Conservation (phyloP, 2,329 filamentous ascomycete genomes). For the Ophiostoma ulmi region DNA sequence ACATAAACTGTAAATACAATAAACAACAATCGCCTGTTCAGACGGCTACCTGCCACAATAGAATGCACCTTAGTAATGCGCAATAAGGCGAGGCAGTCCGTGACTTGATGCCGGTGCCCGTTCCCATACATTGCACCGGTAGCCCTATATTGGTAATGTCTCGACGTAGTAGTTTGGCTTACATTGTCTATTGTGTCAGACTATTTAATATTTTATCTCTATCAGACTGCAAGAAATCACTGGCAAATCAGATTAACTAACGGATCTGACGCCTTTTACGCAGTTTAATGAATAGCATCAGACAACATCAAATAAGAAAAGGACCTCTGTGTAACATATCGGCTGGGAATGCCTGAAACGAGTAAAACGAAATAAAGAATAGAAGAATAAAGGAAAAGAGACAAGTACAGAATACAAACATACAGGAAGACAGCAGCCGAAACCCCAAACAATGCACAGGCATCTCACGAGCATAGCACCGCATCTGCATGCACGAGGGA, state of each 20-base stretch:
- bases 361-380: not conserved
- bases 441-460: slow-evolving; percentile 8
- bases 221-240: not conserved
- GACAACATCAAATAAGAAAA: not conserved
- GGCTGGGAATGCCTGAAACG: slow-evolving; percentile 3
- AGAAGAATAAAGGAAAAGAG: not conserved
- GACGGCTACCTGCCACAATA: no score
- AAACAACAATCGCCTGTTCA: no score
- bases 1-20: no score
- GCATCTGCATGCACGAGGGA: slow-evolving; percentile 4
- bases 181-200: no score
- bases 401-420: not conserved
- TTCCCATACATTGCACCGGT: no score
- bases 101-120: no score
- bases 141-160: no score
- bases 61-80: no score
- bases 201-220: not conserved
- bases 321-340: not conserved
- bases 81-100: no score
- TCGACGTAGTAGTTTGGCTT: no score
- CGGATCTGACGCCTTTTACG: not conserved
- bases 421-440: not conserved
- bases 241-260: not conserved
- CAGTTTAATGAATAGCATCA: not conserved
- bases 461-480: not conserved